Evolutionary conservation across 2,329 filamentous ascomycete species (phyloP).

Genomic region (Bipolaris gigantea): DNA sequence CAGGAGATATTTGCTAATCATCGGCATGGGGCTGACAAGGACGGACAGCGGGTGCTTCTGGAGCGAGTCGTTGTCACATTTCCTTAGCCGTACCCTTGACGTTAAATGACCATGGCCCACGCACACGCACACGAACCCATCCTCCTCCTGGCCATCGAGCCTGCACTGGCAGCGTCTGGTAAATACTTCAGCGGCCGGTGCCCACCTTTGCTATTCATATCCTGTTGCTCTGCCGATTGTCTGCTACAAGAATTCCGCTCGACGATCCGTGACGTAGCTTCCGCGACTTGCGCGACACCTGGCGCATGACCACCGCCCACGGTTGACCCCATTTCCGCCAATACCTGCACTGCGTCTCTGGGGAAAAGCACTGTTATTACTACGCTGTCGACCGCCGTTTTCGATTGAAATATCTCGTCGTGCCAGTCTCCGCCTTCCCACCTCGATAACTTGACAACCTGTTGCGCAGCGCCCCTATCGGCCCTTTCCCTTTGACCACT

Average conservation of each 20-base stretch:
- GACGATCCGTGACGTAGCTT: conserved; percentile 19
- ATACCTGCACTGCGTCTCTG: conserved; percentile 20
- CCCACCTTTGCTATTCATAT: neutral
- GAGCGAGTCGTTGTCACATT: conserved; percentile 10
- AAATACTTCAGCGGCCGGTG: conserved; percentile 1
- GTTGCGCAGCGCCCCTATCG: neutral
- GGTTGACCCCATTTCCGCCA: conserved; percentile 13
- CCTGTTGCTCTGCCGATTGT: neutral
- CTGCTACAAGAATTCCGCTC: neutral
- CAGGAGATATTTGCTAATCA: neutral
- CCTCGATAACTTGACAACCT: neutral
- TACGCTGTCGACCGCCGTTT: conserved; percentile 2
- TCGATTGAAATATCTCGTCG: neutral
- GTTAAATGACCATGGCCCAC: conserved; percentile 17
- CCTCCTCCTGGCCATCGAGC: conserved; percentile 1
- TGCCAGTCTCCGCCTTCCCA: conserved; percentile 2
- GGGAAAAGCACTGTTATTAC: conserved; percentile 14
- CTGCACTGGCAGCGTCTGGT: conserved; percentile 6
- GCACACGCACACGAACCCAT: conserved; percentile 17
- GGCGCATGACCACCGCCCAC: conserved; percentile 22
- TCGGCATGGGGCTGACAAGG: conserved; percentile 1
- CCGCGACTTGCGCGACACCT: conserved; percentile 24
- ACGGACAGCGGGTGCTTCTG: neutral
- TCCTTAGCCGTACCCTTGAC: conserved; percentile 22
- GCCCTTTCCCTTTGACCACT: conserved; percentile 7